Evolutionary conservation across 1,139 yeast genomes (phyloP).

Genomic region (Taphrina deformans): DNA sequence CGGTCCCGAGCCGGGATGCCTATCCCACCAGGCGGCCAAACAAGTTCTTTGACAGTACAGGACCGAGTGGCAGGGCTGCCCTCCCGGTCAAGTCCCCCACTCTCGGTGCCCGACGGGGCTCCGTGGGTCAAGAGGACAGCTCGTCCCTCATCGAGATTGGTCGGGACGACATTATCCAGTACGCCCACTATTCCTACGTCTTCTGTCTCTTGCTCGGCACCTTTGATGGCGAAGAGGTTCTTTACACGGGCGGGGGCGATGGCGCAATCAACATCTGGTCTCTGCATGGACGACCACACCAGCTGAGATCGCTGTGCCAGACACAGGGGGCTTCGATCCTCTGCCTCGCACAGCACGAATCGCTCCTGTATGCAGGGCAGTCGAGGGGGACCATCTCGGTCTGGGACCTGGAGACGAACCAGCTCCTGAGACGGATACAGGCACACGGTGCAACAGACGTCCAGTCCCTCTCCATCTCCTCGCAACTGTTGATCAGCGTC

Average conservation of each 20-base stretch:
- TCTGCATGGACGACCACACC: slow-evolving; percentile 35
- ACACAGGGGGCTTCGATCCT: slow-evolving; percentile 59
- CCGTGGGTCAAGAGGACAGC: not conserved
- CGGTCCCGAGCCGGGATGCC: slow-evolving; percentile 37
- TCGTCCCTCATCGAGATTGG: slow-evolving; percentile 63
- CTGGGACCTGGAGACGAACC: slow-evolving; percentile 82
- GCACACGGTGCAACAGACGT: slow-evolving; percentile 54
- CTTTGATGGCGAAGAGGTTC: slow-evolving; percentile 46
- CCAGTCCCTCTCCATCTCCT: slow-evolving; percentile 41
- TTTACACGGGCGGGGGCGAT: slow-evolving; percentile 85
- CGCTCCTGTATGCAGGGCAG: slow-evolving; percentile 76
- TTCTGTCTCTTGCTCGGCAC: slow-evolving; percentile 43
- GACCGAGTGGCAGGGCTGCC: slow-evolving; percentile 65
- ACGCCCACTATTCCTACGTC: slow-evolving; percentile 90
- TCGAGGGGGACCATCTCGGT: slow-evolving; percentile 69
- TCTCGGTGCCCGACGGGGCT: slow-evolving; percentile 2
- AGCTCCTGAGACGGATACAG: slow-evolving; percentile 54
- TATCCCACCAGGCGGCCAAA: slow-evolving; percentile 61
- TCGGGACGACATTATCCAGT: slow-evolving; percentile 61
- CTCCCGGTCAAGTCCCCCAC: slow-evolving; percentile 17
- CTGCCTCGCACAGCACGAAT: slow-evolving; percentile 62
- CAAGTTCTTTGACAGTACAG: slow-evolving; percentile 83
- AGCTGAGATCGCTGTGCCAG: slow-evolving; percentile 53
- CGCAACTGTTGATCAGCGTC: not conserved
- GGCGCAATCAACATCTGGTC: slow-evolving; percentile 81